Evolutionary conservation across 352 stramenopile genomes (phyloP), one percentile per base, ranked within the genome.

Genomic region (Phytophthora chlamydospora): DNA sequence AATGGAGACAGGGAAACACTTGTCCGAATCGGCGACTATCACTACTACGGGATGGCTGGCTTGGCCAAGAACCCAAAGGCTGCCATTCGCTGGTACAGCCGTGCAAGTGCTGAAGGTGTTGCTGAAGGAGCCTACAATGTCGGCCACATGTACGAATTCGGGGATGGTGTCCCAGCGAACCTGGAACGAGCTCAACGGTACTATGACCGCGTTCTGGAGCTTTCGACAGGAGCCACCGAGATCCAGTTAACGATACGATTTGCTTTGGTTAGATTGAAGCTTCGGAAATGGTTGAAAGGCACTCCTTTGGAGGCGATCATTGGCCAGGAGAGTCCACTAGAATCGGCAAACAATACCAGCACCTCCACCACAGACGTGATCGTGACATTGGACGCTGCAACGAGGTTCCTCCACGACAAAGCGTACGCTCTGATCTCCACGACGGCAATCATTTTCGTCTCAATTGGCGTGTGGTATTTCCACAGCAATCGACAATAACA

Each of bases 121-220:
- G 70, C 66, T 19, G 66, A 66, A 7, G 85, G 83, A 9, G 85
- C 85, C 2, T 94, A 89, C 38, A 92, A 88, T 57, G 83, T 90
- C 13, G 85, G 83, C 3, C 71, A 84, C 53, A 91, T 94, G 71
- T 75, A 90, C 47, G 85, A 94, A 45, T 76, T 82, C 29, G 83
- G 83, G 6, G 59, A 86, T 19, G 76, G 78, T 12, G 66, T 92
- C 12, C 21, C 58, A 5, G 48, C 67, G 12, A 89, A 90, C 39
- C 50, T 83, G 11, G 65, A 77, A 2, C 71, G 85, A 31, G 83
- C 85, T 0, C 65, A 76, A 14, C 66, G 80, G 24, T 94, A 94
- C 64, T 94, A 91, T 62, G 27, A 66, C 14, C 75, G 80, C 4
- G 73, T 79, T 9, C 24, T 88, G 24, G 79, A 89, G 33, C 50